Percentiles rank a stretch among this genome's conserved stretches.
These are phyloP conservation scores for Podaxis sp. DNA, from an alignment of 768 basidiomycete species.

Conservation along the genomic window DNA sequence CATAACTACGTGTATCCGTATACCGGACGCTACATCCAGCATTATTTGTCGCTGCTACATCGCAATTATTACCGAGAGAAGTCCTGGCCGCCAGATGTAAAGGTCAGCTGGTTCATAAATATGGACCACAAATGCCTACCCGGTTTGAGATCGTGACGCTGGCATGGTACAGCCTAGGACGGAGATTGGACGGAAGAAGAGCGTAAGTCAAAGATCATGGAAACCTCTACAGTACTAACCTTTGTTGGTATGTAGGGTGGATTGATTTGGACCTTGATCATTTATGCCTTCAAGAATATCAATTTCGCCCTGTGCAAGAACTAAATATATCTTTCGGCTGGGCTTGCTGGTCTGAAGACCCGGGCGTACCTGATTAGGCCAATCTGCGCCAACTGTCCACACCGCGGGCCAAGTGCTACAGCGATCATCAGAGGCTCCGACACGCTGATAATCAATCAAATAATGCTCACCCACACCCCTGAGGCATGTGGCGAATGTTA, in stretches of 20 bases:
- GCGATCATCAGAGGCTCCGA: conserved; percentile 1
- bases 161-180: conserved; percentile 54
- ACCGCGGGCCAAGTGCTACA: conserved; percentile 48
- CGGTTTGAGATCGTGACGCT: conserved; percentile 38
- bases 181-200: neutral
- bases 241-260: conserved; percentile 52
- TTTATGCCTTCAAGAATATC: conserved; percentile 62
- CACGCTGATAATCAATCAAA: conserved; percentile 12
- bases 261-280: conserved; percentile 46
- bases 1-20: conserved; percentile 45
- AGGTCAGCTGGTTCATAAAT: neutral
- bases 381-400: conserved; percentile 33
- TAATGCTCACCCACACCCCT: conserved; percentile 44
- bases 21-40: conserved; percentile 18
- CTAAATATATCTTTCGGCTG: conserved; percentile 13
- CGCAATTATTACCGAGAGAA: conserved; percentile 43
- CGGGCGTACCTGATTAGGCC: conserved; percentile 26
- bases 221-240: conserved; percentile 26
- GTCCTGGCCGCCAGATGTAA: conserved; percentile 25
- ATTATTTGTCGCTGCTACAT: conserved; percentile 45
- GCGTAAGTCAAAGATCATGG: neutral
- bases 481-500: conserved; percentile 51
- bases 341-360: conserved; percentile 14
- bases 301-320: conserved; percentile 40
- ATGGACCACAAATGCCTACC: conserved; percentile 31